phyloP scores from a whole-genome alignment of 441 rosid species.

The Jatropha podagrica region DNA sequence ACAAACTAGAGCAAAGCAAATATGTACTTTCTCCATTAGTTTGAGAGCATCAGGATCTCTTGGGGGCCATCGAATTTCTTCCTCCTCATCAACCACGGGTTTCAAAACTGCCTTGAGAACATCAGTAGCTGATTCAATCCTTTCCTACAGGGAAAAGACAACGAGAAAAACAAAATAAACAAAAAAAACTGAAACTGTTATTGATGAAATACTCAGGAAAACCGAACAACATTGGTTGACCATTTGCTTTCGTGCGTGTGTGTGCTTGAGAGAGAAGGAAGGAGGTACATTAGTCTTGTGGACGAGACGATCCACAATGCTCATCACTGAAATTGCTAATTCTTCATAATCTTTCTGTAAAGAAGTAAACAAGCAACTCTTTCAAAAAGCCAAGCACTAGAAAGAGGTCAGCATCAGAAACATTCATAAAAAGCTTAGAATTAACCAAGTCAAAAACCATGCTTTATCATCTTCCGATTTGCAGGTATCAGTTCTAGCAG shows the following conservation, averaged over 20 bases:
- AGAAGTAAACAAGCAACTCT: conserved; percentile 20
- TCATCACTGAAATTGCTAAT: conserved; percentile 77
- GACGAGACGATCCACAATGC: conserved; percentile 74
- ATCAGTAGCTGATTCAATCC: conserved; percentile 82
- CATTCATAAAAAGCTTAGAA: conserved; percentile 10
- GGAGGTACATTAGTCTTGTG: conserved; percentile 69
- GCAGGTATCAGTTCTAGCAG: conserved; percentile 83
- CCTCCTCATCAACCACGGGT: conserved; percentile 64
- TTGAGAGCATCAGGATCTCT: conserved; percentile 64
- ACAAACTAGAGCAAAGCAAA: background rate
- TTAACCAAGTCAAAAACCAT: conserved; percentile 43
- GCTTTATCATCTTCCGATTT: conserved; percentile 92
- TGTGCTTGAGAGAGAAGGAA: conserved; percentile 17
- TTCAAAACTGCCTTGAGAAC: conserved; percentile 69
- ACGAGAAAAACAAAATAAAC: conserved; percentile 14
- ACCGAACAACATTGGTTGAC: background rate
- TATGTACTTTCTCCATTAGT: background rate
- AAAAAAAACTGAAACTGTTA: background rate
- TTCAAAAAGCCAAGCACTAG: conserved; percentile 15
- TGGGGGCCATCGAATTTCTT: conserved; percentile 90
- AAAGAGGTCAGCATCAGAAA: conserved; percentile 18
- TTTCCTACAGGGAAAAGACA: conserved; percentile 51
- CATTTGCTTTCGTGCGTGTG: background rate
- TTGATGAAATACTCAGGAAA: background rate
- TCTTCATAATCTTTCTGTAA: conserved; percentile 93